A percentile compares a stretch with the other conserved stretches of the same genome.
phyloP scores from a whole-genome alignment of 1,284 basidiomycete genomes.

The Leccinum insigne region DNA sequence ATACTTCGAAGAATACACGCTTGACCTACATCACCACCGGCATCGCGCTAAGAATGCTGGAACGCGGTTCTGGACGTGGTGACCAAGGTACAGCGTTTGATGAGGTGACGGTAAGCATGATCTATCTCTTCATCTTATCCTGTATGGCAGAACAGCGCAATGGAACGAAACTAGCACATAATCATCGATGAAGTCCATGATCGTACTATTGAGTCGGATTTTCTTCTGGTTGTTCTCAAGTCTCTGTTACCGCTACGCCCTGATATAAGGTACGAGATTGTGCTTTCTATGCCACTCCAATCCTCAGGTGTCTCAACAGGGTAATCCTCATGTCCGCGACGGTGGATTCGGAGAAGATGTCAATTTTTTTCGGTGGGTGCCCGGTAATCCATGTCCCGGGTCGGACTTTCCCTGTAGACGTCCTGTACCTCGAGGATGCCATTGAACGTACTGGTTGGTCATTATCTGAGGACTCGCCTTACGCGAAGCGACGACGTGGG shows the following conservation, averaged over 20 bases:
- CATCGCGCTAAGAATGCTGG: constrained; percentile 96
- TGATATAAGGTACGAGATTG: constrained; percentile 70
- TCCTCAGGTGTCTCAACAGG: constrained; percentile 40
- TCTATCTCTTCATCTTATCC: background rate
- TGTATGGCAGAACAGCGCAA: constrained; percentile 7
- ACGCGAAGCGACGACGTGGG: constrained; percentile 68
- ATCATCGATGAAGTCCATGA: constrained; percentile 90
- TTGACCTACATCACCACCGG: constrained; percentile 92
- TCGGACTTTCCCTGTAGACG: constrained; percentile 95
- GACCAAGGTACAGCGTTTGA: constrained; percentile 83
- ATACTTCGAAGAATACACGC: constrained; percentile 79
- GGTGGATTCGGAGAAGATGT: constrained; percentile 92
- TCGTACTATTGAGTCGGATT: constrained; percentile 97
- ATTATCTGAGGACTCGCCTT: constrained; percentile 83
- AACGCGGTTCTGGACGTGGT: constrained; percentile 67
- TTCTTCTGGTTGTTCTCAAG: constrained; percentile 94
- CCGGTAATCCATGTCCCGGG: constrained; percentile 91
- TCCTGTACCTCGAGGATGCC: constrained; percentile 91
- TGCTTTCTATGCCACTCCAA: background rate
- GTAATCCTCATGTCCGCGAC: constrained; percentile 99
- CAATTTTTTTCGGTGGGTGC: constrained; percentile 91
- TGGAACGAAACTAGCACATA: constrained; percentile 36
- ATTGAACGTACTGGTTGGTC: constrained; percentile 85
- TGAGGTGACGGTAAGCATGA: constrained; percentile 78
- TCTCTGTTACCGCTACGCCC: constrained; percentile 80